Evolutionary conservation across 2,329 filamentous ascomycete genomes (phyloP), one percentile per base, ranked within the genome.

Genomic region (Albophoma yamanashiensis): DNA sequence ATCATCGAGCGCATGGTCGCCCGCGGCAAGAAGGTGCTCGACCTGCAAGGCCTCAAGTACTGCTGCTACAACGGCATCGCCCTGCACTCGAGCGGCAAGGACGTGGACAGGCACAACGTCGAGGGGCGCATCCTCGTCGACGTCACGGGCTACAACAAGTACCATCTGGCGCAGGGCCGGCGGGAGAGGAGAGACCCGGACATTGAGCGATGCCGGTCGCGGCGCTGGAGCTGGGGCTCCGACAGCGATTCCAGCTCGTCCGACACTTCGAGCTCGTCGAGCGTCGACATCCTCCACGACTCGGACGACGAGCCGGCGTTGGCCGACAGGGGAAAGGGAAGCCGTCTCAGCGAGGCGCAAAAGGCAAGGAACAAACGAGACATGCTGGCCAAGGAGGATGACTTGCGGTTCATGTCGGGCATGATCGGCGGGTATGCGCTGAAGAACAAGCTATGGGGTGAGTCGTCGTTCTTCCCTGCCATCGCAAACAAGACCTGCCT

Each of bases 371-470:
- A 79, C 66, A 75, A 71, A 62, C 62, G 69, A 1, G 66, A 70
- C 27, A 76, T 80, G 71, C 66, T 79, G 1, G 64, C 64, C 15
- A 66, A 67, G 27, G 68, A 73, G 31, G 67, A 75, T 0, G 70
- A 77, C 17, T 67, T 80, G 6, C 71, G 73, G 57, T 79, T 73
- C 58, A 71, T 79, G 61, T 72, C 71, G 0, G 76, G 74, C 6
- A 60, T 76, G 45, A 66, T 79, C 42, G 68, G 75, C 8, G 79
- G 78, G 0, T 81, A 76, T 59, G 73, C 78, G 0, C 67, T 79
- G 57, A 78, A 78, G 67, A 78, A 76, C 61, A 78, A 78, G 67
- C 57, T 72, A 5, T 80, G 77, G 78, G 62, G 75, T 75, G 63
- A 69, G 74, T 71, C 4, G 39, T 2, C 14, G 3, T 8, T 4